Base-by-base conservation (phyloP, 1,284 basidiomycete species). In the Pseudozyma tsukubaensis region DNA sequence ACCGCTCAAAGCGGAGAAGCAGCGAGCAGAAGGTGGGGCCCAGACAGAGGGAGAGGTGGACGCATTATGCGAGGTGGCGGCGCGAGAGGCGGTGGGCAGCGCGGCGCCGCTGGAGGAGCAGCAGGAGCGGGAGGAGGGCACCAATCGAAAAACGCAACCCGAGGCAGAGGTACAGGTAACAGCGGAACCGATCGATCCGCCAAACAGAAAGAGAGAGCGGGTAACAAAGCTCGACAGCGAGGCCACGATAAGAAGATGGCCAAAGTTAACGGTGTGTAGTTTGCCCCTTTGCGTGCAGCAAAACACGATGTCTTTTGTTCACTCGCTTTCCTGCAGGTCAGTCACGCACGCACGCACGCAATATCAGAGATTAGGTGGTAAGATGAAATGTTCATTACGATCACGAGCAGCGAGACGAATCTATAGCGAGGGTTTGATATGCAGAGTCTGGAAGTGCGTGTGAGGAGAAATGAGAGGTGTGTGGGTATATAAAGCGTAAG, bases 161-260 rank as follows among this genome's bases (percentile, higher is more conserved):
- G 72, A 16, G 68, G 64, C n/a, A 35, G 64, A 21, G 62, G 72
- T 19, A 71, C 68, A 1, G 69, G 70, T 35, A 69, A 76, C 59
- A 72, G 69, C 29, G 51, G 47, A 34, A 65, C 54, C 32, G 70
- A 71, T 24, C 59, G 74, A 10, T 57, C 60, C 4, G 70, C 71
- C 6, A 70, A 70, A 36, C 66, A 70, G 21, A 77, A 77, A 54
- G 74, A 77, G 49, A 77, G 68, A n/a, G 59, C 63, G 9, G 74
- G 74, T 29, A 75, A 75, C 63, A 66, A 71, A 19, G 72, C 68
- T 7, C 48, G 72, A 13, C 67, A 71, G 13, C 43, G 34, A 13
- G 72, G 72, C 0, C 63, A 71, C 50, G 72, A 75, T n/a, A 75
- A 71, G 50, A 75, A 75, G 58, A 66, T 71, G 61, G 63, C 72